Percentiles rank a stretch among this genome's conserved stretches.
phyloP scores from a whole-genome alignment of 2,329 filamentous ascomycete genomes.

The Talaromyces sp. region DNA sequence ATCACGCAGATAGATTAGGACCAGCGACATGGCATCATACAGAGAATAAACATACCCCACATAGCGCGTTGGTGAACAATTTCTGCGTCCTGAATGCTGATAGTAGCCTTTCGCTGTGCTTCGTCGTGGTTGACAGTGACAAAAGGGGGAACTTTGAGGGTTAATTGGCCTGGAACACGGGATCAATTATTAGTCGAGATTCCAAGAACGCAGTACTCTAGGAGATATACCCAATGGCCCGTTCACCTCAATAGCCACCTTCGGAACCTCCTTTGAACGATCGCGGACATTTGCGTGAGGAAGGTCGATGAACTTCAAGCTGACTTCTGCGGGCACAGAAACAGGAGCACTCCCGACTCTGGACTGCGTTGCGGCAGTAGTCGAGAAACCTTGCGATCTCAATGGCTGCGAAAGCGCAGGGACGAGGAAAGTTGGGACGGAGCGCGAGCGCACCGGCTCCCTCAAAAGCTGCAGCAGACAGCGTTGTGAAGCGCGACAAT shows the following conservation, averaged over 20 bases:
- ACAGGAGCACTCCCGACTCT: conserved; percentile 82
- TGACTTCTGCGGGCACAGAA: conserved; percentile 77
- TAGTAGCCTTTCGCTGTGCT: conserved; percentile 56
- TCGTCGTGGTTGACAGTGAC: conserved; percentile 66
- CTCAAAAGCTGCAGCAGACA: conserved; percentile 54
- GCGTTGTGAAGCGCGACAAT: conserved; percentile 48
- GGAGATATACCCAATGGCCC: conserved; percentile 66
- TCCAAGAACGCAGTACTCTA: background rate
- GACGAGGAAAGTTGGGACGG: conserved; percentile 67
- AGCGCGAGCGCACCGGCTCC: conserved; percentile 43
- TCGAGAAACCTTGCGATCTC: conserved; percentile 61
- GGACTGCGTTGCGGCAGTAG: conserved; percentile 61
- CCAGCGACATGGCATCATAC: background rate
- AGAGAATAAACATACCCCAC: conserved; percentile 67
- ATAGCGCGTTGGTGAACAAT: conserved; percentile 78
- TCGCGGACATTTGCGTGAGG: conserved; percentile 54
- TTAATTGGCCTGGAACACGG: conserved; percentile 58
- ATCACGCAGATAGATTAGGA: conserved; percentile 17
- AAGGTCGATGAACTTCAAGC: conserved; percentile 62
- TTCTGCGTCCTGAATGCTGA: conserved; percentile 65
- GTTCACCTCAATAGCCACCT: conserved; percentile 64
- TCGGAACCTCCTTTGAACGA: conserved; percentile 57
- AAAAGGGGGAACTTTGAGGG: conserved; percentile 73
- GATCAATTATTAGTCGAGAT: background rate
- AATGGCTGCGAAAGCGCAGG: conserved; percentile 57